Percentiles rank a stretch among this genome's conserved stretches.
Evolutionary conservation across 2,329 filamentous ascomycete genomes (phyloP).

Genomic region (Aspergillus tanneri): DNA sequence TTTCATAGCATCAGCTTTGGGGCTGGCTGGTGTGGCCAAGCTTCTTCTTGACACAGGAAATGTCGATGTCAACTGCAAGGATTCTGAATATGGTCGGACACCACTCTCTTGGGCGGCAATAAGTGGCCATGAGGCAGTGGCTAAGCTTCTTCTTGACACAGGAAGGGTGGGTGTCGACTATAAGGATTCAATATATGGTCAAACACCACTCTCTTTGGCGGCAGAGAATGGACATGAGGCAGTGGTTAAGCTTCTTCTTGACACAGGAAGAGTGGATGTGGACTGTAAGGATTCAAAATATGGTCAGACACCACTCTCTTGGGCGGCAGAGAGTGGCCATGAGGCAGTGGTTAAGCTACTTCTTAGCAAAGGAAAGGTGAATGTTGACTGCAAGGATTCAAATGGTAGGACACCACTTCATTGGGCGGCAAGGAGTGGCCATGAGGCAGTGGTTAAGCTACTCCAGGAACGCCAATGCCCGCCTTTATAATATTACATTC

Average conservation of each 20-base stretch:
- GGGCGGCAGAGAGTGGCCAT: neutral
- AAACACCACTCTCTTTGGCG: too few species aligned
- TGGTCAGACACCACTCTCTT: neutral
- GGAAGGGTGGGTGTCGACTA: neutral
- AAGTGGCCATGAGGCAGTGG: neutral
- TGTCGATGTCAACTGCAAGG: neutral
- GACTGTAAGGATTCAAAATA: neutral
- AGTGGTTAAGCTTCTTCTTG: too few species aligned
- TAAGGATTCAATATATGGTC: neutral
- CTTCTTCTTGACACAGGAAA: neutral
- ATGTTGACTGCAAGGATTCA: neutral
- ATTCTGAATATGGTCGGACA: neutral
- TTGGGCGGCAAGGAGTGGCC: neutral
- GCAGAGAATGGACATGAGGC: too few species aligned
- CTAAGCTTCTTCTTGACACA: conserved; percentile 10
- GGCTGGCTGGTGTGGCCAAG: neutral
- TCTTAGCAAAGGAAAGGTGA: neutral
- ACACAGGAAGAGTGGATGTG: neutral
- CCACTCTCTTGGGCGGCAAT: neutral
- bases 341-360: neutral
- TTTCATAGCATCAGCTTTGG: neutral
- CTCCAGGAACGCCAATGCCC: too few species aligned
- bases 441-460: neutral
- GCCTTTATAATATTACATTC: too few species aligned
- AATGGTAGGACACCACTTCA: neutral